A percentile compares a stretch with the other conserved stretches of the same genome.
These are phyloP conservation scores for Amorphotheca resinae DNA, from an alignment of 495 filamentous ascomycete genomes.

Conservation along the genomic window DNA sequence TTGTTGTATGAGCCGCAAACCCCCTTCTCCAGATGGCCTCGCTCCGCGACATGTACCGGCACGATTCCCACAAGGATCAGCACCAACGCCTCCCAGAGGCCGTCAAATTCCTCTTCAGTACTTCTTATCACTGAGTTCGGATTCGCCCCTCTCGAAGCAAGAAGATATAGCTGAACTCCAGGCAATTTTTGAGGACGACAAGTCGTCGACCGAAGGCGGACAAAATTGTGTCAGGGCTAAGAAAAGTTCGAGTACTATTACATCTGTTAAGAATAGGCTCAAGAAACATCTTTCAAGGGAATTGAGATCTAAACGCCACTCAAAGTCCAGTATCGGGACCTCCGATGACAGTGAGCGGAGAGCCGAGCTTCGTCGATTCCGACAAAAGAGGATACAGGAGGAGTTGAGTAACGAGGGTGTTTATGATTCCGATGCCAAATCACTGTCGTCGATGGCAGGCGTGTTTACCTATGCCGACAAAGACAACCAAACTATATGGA, in stretches of 20 bases:
- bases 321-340: conserved; percentile 28
- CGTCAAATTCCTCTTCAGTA: conserved; percentile 1
- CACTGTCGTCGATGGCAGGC: conserved; percentile 8
- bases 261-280: conserved; percentile 21
- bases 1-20: conserved; percentile 16
- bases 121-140: conserved; percentile 7
- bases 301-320: conserved; percentile 23
- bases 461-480: too few relatives aligned
- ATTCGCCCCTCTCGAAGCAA: background rate
- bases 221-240: background rate
- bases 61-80: background rate
- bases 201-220: background rate
- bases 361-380: conserved; percentile 36
- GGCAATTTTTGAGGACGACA: conserved; percentile 17
- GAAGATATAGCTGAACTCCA: conserved; percentile 7
- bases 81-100: background rate
- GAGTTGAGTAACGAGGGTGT: conserved; percentile 29
- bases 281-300: conserved; percentile 35
- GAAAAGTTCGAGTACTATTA: conserved; percentile 10
- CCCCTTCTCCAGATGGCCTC: conserved; percentile 19
- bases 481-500: conserved; percentile 1
- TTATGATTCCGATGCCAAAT: conserved; percentile 22
- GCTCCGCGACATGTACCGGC: conserved; percentile 9
- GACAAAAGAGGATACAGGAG: conserved; percentile 39
- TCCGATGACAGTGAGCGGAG: conserved; percentile 38